Evolutionary conservation across 164 flowering plant genomes (phyloP).

Genomic region (Pachysandra terminalis): DNA sequence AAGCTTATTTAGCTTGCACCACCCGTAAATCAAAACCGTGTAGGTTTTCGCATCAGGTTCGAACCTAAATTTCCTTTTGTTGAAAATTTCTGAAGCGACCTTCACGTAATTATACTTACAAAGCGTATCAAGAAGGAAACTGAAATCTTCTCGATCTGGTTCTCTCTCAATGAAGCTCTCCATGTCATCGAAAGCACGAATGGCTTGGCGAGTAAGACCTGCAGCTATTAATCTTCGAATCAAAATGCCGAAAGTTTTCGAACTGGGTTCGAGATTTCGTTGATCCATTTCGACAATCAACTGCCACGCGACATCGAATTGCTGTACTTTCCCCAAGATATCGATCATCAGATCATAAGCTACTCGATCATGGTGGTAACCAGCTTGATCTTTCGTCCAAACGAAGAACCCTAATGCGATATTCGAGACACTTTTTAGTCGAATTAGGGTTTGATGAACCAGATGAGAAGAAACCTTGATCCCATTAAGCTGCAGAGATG

Average conservation of each 20-base stretch:
- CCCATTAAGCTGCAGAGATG: conserved; percentile 80
- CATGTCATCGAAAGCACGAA: conserved; percentile 84
- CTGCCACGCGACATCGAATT: conserved; percentile 91
- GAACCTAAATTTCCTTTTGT: conserved; percentile 38
- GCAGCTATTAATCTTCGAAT: conserved; percentile 70
- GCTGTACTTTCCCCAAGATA: conserved; percentile 63
- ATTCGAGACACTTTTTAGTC: conserved; percentile 61
- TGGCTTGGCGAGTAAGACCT: conserved; percentile 77
- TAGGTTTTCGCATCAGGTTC: conserved; percentile 46
- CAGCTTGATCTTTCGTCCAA: conserved; percentile 41
- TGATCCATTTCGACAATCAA: conserved; percentile 67
- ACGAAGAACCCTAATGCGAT: conserved; percentile 74
- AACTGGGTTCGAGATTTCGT: conserved; percentile 21
- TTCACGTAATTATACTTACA: conserved; percentile 81
- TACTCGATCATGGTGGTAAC: conserved; percentile 27
- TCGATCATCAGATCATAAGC: conserved; percentile 68
- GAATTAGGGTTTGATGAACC: conserved; percentile 74
- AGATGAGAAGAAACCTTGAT: conserved; percentile 47
- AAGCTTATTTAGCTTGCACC: conserved; percentile 68
- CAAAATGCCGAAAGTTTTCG: conserved; percentile 52
- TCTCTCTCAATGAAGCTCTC: conserved; percentile 34
- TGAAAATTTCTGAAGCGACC: conserved; percentile 74
- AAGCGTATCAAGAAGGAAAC: conserved; percentile 65
- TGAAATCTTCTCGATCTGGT: conserved; percentile 27
- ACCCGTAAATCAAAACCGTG: conserved; percentile 80